Conservation (phyloP, 768 basidiomycete species). For the Termitomyces titanicus region DNA sequence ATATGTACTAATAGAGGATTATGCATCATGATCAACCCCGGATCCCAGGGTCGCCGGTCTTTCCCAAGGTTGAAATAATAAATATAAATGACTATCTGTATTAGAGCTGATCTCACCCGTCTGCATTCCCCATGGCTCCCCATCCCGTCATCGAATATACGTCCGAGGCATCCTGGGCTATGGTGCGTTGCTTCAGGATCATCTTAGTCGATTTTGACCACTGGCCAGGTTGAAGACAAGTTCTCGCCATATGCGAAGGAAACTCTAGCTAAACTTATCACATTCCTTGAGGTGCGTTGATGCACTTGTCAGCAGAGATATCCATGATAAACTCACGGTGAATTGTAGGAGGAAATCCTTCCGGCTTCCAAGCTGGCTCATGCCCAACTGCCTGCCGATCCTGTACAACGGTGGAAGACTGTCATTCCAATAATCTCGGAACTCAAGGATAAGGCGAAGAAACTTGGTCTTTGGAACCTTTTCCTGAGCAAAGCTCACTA, state of each 20-base stretch:
- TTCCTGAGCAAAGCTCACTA: constrained; percentile 95
- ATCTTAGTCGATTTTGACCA: neutral
- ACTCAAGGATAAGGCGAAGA: constrained; percentile 84
- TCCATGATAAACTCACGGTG: neutral
- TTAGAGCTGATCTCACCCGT: neutral
- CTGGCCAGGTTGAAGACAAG: constrained; percentile 77
- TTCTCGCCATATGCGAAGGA: constrained; percentile 90
- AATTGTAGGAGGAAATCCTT: constrained; percentile 76
- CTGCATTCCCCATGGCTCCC: constrained; percentile 38
- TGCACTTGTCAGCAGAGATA: neutral
- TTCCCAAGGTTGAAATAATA: neutral
- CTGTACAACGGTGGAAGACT: constrained; percentile 76
- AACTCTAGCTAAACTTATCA: constrained; percentile 76
- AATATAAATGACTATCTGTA: neutral
- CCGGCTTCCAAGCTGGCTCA: constrained; percentile 78
- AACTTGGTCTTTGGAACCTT: constrained; percentile 93
- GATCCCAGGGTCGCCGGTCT: constrained; percentile 12
- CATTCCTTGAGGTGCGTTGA: constrained; percentile 71
- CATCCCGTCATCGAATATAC: constrained; percentile 79
- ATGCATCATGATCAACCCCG: neutral
- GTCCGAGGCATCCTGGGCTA: constrained; percentile 82
- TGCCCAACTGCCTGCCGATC: constrained; percentile 77
- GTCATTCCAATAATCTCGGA: constrained; percentile 78
- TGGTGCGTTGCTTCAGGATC: constrained; percentile 44
- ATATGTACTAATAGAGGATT: neutral